Evolutionary conservation across 352 stramenopile genomes (phyloP).

Genomic region (Phytophthora hibernalis): DNA sequence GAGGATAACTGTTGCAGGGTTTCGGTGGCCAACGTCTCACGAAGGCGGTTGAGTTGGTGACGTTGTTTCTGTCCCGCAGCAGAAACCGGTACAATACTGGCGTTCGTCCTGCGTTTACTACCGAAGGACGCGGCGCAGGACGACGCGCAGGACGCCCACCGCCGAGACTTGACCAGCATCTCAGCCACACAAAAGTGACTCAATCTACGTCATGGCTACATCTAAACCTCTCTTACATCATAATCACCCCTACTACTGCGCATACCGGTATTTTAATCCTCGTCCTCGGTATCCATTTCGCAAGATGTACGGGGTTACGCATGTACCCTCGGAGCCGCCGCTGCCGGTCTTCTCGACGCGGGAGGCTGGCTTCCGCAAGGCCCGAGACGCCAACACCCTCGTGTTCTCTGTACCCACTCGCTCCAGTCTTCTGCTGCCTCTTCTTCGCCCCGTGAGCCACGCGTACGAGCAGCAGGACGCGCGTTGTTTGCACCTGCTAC

Average conservation of each 20-base stretch:
- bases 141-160: no score
- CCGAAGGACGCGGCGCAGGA: no score
- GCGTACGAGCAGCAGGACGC: constrained; percentile 68
- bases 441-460: constrained; percentile 52
- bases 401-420: constrained; percentile 54
- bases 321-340: no score
- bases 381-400: constrained; percentile 60
- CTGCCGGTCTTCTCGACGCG: constrained; percentile 62
- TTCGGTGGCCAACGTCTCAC: constrained; percentile 39
- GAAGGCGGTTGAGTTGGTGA: constrained; percentile 52
- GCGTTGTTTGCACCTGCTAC: constrained; percentile 77
- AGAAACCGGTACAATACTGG: no score
- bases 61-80: constrained; percentile 51
- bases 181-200: no score
- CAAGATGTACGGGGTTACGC: no score
- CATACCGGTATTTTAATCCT: no score
- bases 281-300: no score
- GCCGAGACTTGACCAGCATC: background rate
- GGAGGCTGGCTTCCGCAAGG: constrained; percentile 62
- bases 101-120: no score
- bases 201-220: no score
- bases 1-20: constrained; percentile 18
- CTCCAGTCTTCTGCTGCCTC: constrained; percentile 67
- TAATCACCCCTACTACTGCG: no score
- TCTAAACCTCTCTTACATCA: no score